These are phyloP conservation scores for Solanum sejunctum DNA, from an alignment of 257 asterid genomes.

Conservation along the genomic window DNA sequence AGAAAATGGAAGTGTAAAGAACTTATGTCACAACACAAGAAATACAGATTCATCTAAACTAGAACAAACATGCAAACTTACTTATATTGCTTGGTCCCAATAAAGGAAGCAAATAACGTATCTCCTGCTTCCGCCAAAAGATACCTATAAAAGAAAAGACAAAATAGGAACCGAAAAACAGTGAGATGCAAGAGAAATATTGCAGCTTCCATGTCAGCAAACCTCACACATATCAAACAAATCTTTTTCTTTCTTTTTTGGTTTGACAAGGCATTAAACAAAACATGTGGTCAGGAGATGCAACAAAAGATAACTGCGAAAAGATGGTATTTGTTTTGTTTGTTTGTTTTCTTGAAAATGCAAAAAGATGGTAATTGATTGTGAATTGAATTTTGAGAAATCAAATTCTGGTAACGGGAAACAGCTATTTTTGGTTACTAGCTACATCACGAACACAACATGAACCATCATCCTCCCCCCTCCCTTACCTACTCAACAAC, in stretches of 20 bases:
- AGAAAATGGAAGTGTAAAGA: slow-evolving; percentile 41
- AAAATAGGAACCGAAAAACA: background rate
- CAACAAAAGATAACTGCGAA: background rate
- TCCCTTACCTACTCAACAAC: background rate
- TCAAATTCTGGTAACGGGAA: background rate
- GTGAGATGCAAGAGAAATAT: background rate
- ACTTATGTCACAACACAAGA: slow-evolving; percentile 10
- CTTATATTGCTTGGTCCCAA: slow-evolving; percentile 97
- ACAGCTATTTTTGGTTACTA: background rate
- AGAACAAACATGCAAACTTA: slow-evolving; percentile 16
- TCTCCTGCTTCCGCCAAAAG: slow-evolving; percentile 95
- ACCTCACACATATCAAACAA: background rate
- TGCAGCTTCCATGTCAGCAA: background rate
- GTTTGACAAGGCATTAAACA: background rate
- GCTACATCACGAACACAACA: background rate
- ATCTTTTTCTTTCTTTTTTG: background rate
- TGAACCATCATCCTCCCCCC: background rate
- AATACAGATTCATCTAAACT: background rate
- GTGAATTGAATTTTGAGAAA: background rate
- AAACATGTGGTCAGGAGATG: background rate
- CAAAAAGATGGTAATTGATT: background rate
- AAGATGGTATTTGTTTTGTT: background rate
- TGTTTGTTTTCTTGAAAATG: background rate
- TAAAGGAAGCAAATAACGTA: slow-evolving; percentile 91
- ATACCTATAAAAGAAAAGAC: slow-evolving; percentile 40